phyloP scores from a whole-genome alignment of 257 asterid species.

The Lycium barbarum region DNA sequence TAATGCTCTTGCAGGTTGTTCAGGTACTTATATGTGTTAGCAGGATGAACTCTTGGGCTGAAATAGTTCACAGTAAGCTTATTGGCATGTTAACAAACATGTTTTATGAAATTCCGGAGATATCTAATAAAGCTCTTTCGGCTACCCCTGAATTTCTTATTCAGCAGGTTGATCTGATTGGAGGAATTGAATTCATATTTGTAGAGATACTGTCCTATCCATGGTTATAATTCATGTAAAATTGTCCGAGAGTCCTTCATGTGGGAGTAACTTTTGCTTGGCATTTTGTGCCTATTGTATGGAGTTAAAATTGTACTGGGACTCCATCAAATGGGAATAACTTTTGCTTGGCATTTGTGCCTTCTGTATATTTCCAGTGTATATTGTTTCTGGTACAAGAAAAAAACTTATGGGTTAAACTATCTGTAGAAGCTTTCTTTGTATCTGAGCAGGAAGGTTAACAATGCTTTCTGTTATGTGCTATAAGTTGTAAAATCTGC shows the following conservation, averaged over 20 bases:
- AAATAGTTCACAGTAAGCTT: constrained; percentile 93
- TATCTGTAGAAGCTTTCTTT: neutral
- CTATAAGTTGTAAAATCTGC: neutral
- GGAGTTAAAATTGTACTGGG: constrained; percentile 7
- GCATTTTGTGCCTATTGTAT: neutral
- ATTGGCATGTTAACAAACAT: constrained; percentile 92
- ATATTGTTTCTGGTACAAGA: constrained; percentile 9
- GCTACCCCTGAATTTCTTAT: constrained; percentile 73
- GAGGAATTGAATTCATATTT: constrained; percentile 92
- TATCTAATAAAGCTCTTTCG: constrained; percentile 63
- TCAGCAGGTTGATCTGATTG: constrained; percentile 91
- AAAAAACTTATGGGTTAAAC: neutral
- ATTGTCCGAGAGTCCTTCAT: constrained; percentile 9
- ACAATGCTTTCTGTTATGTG: neutral
- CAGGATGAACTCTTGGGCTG: constrained; percentile 94
- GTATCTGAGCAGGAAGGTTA: constrained; percentile 21
- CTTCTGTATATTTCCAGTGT: neutral
- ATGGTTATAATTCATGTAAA: constrained; percentile 29
- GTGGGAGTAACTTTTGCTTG: constrained; percentile 4
- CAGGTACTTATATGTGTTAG: constrained; percentile 82
- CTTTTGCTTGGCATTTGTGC: neutral
- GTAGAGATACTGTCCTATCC: constrained; percentile 67
- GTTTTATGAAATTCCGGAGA: constrained; percentile 85
- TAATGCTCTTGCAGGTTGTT: constrained; percentile 67
- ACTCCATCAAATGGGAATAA: constrained; percentile 15